phyloP scores from a whole-genome alignment of 202 grass and related monocot species.

The Setaria italica region DNA sequence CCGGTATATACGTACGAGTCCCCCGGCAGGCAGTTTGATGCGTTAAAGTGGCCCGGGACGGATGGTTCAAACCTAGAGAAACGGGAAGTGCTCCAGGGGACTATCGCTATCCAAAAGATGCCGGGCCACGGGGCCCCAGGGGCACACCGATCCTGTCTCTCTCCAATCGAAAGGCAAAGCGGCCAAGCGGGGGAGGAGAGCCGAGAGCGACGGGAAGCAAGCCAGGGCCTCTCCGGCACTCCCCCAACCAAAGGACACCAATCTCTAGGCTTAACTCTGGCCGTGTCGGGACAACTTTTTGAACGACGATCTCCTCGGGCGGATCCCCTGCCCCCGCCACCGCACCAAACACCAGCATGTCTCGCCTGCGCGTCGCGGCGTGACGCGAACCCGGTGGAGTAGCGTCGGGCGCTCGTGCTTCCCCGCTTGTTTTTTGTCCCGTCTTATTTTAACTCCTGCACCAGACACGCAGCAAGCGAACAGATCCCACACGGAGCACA shows the following conservation, averaged over 20 bases:
- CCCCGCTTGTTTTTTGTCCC: slow-evolving; percentile 47
- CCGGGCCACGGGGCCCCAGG: slow-evolving; percentile 1
- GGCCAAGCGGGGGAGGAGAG: not conserved
- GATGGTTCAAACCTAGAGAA: slow-evolving; percentile 57
- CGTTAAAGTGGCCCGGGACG: not conserved
- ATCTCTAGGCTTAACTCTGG: slow-evolving; percentile 89
- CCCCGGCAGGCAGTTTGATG: not conserved
- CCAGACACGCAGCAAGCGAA: not conserved
- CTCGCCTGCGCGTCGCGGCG: not conserved
- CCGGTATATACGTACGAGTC: not conserved
- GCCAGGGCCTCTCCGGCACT: too few relatives aligned
- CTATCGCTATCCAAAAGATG: slow-evolving; percentile 75
- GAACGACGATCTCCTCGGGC: slow-evolving; percentile 71
- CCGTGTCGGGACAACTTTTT: slow-evolving; percentile 83
- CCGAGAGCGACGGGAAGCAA: not conserved
- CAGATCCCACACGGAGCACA: slow-evolving; percentile 41
- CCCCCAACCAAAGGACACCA: slow-evolving; percentile 64
- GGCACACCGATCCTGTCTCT: not conserved
- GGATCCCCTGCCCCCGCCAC: slow-evolving; percentile 48
- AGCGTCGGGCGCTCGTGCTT: slow-evolving; percentile 20
- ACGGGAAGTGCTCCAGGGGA: slow-evolving; percentile 41
- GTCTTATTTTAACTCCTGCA: slow-evolving; percentile 46
- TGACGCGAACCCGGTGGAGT: not conserved
- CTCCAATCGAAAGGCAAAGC: slow-evolving; percentile 50
- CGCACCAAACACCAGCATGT: slow-evolving; percentile 31